A percentile compares a stretch with the other conserved stretches of the same genome.
Evolutionary conservation across 148 eudicot species (phyloP).

Genomic region (Camellia sinensis): DNA sequence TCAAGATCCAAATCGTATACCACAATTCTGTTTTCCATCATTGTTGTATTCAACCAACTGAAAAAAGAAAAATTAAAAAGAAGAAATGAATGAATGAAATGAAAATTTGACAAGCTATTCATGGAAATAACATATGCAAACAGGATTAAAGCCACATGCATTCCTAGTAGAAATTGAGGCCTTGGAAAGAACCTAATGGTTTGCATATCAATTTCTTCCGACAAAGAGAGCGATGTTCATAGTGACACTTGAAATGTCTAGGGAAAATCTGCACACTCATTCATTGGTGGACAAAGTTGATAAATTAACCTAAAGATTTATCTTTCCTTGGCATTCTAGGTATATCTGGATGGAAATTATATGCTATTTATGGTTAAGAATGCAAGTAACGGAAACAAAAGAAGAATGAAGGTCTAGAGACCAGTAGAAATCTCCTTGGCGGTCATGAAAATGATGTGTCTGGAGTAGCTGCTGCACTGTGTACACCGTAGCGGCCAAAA

Average conservation of each 20-base stretch:
- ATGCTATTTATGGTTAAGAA: no score
- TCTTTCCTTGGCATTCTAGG: conserved; percentile 1
- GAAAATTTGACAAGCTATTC: neutral
- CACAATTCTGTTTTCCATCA: conserved; percentile 62
- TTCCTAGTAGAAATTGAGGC: neutral
- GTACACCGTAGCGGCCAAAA: no score
- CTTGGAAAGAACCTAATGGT: neutral
- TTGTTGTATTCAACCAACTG: conserved; percentile 93
- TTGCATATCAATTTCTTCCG: neutral
- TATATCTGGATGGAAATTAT: neutral
- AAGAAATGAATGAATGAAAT: no score
- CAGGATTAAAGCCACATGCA: neutral
- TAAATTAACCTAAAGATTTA: neutral
- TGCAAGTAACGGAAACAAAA: no score
- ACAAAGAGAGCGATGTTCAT: neutral
- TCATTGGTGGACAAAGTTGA: neutral
- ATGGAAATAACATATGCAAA: neutral
- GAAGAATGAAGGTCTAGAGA: no score
- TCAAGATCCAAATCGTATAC: conserved; percentile 62
- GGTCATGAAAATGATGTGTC: no score
- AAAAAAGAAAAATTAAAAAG: conserved; percentile 12
- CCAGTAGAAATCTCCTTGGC: no score
- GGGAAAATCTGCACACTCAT: neutral
- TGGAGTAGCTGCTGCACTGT: no score
- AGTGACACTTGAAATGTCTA: neutral